Conservation (phyloP, 2,329 filamentous ascomycete species). For the Dichotomopilus funicola region DNA sequence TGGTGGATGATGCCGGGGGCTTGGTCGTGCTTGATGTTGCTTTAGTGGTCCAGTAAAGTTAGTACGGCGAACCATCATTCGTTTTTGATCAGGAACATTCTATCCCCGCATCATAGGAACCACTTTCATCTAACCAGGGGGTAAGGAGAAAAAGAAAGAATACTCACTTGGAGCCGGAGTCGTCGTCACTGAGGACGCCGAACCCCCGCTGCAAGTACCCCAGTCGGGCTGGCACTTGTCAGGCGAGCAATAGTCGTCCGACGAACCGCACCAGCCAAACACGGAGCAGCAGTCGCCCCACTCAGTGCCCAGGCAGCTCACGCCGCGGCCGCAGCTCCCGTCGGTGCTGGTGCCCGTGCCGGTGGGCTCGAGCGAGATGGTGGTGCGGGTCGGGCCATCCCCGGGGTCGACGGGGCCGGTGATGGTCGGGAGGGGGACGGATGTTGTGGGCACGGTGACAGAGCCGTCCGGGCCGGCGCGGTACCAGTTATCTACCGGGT, state of each 20-base stretch:
- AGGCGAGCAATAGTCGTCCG: slow-evolving; percentile 17
- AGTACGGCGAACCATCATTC: too few relatives aligned
- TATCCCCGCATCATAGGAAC: too few relatives aligned
- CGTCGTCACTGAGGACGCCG: neutral
- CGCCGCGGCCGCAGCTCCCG: slow-evolving; percentile 24
- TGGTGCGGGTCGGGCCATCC: slow-evolving; percentile 9
- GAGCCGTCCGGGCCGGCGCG: slow-evolving; percentile 29
- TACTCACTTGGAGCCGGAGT: neutral
- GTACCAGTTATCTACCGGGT: slow-evolving; percentile 48
- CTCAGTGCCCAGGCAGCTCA: slow-evolving; percentile 22
- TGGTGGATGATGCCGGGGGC: neutral
- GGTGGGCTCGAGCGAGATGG: slow-evolving; percentile 10
- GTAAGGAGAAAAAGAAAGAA: too few relatives aligned
- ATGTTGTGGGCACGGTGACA: neutral
- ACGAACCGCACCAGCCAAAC: slow-evolving; percentile 20
- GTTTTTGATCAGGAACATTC: too few relatives aligned
- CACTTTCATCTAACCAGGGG: too few relatives aligned
- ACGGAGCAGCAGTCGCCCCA: slow-evolving; percentile 24
- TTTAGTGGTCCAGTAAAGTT: neutral
- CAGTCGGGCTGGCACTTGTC: slow-evolving; percentile 19
- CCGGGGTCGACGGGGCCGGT: neutral
- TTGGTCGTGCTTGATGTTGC: neutral
- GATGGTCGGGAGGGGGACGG: neutral
- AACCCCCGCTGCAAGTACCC: slow-evolving; percentile 13
- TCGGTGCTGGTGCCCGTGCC: slow-evolving; percentile 17